These are phyloP conservation scores for Suillus ampliporus DNA, from an alignment of 768 basidiomycete genomes.

Conservation along the genomic window DNA sequence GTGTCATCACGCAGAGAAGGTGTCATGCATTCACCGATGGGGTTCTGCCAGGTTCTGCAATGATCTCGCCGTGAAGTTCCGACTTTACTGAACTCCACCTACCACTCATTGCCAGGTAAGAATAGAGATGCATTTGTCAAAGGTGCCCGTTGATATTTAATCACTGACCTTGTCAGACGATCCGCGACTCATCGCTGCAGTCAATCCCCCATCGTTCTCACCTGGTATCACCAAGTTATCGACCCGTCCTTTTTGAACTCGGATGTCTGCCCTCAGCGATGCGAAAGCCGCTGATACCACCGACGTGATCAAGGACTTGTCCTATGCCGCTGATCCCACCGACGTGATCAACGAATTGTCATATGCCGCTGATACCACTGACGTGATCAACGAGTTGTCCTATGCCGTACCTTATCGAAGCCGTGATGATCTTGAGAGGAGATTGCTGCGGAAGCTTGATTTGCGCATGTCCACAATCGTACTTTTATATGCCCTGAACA, in stretches of 20 bases:
- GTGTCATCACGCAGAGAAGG: not conserved
- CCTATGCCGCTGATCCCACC: too few relatives aligned
- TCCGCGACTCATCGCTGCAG: not conserved
- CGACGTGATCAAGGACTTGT: not conserved
- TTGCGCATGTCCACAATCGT: constrained; percentile 12
- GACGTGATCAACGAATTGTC: too few relatives aligned
- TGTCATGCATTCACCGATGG: not conserved
- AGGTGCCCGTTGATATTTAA: not conserved
- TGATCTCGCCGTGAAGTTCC: not conserved
- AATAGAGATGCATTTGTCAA: not conserved
- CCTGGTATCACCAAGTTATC: not conserved
- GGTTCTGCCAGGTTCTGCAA: not conserved
- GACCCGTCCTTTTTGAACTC: not conserved
- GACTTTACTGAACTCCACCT: not conserved
- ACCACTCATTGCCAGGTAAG: not conserved
- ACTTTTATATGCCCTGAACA: constrained; percentile 17
- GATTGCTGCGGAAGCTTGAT: constrained; percentile 14
- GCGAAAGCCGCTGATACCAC: not conserved
- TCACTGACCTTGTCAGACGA: not conserved
- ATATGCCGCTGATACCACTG: too few relatives aligned
- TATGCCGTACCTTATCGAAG: not conserved
- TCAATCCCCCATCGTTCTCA: not conserved
- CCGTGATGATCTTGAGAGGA: constrained; percentile 7
- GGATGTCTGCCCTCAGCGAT: not conserved
- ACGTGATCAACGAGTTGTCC: too few relatives aligned